Conservation (phyloP, 345 rosid species). For the Cardiospermum halicacabum region DNA sequence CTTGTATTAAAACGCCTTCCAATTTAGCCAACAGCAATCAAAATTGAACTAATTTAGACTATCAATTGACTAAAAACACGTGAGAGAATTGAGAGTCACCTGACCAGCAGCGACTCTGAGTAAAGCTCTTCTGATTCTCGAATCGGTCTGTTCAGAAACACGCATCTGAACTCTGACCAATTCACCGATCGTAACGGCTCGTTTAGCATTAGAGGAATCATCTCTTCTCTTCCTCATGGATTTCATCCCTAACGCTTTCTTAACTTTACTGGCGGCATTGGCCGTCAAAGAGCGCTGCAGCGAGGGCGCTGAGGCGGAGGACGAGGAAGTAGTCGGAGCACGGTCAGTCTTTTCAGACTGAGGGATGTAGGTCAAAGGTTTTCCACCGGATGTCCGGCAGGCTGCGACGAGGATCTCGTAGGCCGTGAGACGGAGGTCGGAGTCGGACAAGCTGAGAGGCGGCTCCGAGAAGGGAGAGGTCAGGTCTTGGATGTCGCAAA, state of each 20-base stretch:
- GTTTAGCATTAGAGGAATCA: constrained; percentile 36
- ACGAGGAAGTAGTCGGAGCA: constrained; percentile 8
- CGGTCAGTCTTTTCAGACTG: constrained; percentile 41
- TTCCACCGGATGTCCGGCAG: constrained; percentile 65
- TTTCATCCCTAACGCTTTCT: constrained; percentile 90
- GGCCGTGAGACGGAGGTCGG: constrained; percentile 83
- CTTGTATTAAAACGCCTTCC: not conserved
- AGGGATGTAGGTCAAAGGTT: constrained; percentile 62
- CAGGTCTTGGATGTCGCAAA: constrained; percentile 27
- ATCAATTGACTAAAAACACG: no score
- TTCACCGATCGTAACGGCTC: constrained; percentile 75
- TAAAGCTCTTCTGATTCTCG: constrained; percentile 80
- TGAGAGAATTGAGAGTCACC: constrained; percentile 30
- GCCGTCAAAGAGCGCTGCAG: constrained; percentile 81
- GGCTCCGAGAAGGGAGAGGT: constrained; percentile 56
- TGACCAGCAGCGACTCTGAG: constrained; percentile 82
- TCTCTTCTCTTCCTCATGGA: constrained; percentile 27
- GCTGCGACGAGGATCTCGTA: constrained; percentile 85
- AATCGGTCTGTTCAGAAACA: constrained; percentile 73
- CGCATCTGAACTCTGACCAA: constrained; percentile 47
- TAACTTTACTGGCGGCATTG: constrained; percentile 84
- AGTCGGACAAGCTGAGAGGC: constrained; percentile 43
- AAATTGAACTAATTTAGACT: not conserved
- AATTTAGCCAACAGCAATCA: not conserved
- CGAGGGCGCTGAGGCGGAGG: constrained; percentile 27